Conservation (phyloP, 1,139 yeast species). For the Lodderomyces pseudojiufengensis region DNA sequence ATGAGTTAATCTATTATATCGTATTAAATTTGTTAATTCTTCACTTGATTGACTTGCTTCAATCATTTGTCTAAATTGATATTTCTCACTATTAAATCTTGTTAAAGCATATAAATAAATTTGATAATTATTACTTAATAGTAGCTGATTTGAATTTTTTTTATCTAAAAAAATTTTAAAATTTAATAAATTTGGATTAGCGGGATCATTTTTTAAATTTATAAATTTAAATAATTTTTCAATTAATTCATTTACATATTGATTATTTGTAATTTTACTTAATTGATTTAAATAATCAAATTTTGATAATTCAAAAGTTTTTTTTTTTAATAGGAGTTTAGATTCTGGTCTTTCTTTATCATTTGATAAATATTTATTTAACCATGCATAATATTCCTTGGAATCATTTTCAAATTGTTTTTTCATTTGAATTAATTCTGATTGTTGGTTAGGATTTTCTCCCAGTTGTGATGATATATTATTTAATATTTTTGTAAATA, state of each 20-base stretch:
- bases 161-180: slow-evolving; percentile 19
- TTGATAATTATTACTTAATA: slow-evolving; percentile 27
- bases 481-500: slow-evolving; percentile 13
- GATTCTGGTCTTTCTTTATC: slow-evolving; percentile 62
- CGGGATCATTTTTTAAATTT: slow-evolving; percentile 16
- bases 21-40: slow-evolving; percentile 35
- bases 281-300: slow-evolving; percentile 69
- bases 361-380: slow-evolving; percentile 62
- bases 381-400: slow-evolving; percentile 72
- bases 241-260: slow-evolving; percentile 38
- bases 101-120: slow-evolving; percentile 34
- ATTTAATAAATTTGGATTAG: slow-evolving; percentile 18
- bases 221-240: slow-evolving; percentile 40
- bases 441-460: slow-evolving; percentile 13
- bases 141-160: slow-evolving; percentile 19
- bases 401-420: slow-evolving; percentile 69
- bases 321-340: slow-evolving; percentile 57
- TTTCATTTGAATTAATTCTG: slow-evolving; percentile 26
- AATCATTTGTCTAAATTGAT: slow-evolving; percentile 41
- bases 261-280: slow-evolving; percentile 54
- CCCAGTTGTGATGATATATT: slow-evolving; percentile 7
- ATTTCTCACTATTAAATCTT: slow-evolving; percentile 42
- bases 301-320: slow-evolving; percentile 63
- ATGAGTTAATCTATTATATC: slow-evolving; percentile 27
- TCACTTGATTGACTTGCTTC: slow-evolving; percentile 41